Base-by-base conservation (phyloP, 441 rosid genomes). In the Erodium texanum region DNA sequence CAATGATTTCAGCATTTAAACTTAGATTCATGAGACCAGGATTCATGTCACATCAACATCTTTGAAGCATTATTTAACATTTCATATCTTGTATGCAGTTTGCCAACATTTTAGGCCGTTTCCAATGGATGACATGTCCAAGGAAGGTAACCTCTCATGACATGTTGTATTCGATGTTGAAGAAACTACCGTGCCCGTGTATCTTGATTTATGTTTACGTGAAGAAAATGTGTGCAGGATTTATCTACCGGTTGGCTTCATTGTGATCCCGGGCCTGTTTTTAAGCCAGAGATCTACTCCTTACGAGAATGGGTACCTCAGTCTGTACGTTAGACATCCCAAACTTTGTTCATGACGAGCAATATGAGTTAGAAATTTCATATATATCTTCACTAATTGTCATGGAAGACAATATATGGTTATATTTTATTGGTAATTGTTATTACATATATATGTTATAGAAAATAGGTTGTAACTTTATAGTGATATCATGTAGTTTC, bases 231-330 rank as follows among this genome's bases (percentile, higher is more conserved):
- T 20, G 20, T 18, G 61, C 61, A 54, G 61, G 61, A 54, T 54
- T 54, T 54, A 54, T 54, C 61, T 54, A 54, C 61, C 15, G 61
- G 61, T 54, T 54, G 61, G 61, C 61, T 54, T 54, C 61, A 54
- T 20, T 54, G 61, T 54, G 61, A 54, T 54, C 61, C 61, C 18
- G 23, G 61, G 6, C 23, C 61, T 7, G 61, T 54, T 54, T 54
- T 54, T 54, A 54, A 54, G 61, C 61, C 61, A 54, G 61, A 54
- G 22, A 16, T 54, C 15, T 54, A 54, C 61, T 18, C 61, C 16
- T 54, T 54, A 50, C 58, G 8, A 54, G 61, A 54, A 20, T 18
- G 61, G 61, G 61, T 54, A 16, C 61, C 61, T 54, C 61, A 54
- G 15, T 0, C 11, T 22, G 61, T 54, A 54, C 5, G 61, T 18